Evolutionary conservation across 2,329 filamentous ascomycete genomes (phyloP).

Genomic region (Sclerotinia sclerotiorum): DNA sequence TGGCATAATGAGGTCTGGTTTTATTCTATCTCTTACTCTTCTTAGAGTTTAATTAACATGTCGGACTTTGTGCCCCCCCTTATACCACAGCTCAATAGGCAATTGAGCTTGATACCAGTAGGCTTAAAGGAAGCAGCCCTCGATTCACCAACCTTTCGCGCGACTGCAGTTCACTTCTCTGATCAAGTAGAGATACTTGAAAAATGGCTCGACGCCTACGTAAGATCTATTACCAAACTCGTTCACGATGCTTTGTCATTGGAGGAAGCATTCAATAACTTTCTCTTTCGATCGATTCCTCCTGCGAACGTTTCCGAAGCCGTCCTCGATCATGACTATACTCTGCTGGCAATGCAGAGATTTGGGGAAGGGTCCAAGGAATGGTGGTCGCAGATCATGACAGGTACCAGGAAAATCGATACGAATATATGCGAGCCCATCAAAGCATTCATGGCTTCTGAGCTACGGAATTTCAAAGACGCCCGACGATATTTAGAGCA

Average conservation of each 20-base stretch:
- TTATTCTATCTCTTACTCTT: slow-evolving; percentile 14
- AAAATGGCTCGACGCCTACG: slow-evolving; percentile 80
- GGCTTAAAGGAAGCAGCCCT: slow-evolving; percentile 91
- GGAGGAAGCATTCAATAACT: slow-evolving; percentile 75
- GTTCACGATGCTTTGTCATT: slow-evolving; percentile 67
- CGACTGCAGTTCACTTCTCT: slow-evolving; percentile 78
- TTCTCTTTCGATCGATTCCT: slow-evolving; percentile 74
- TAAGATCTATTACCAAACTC: slow-evolving; percentile 61
- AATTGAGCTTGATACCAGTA: slow-evolving; percentile 58
- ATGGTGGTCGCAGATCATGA: slow-evolving; percentile 78
- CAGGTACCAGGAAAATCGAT: slow-evolving; percentile 76
- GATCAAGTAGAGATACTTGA: slow-evolving; percentile 92
- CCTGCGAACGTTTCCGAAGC: slow-evolving; percentile 74
- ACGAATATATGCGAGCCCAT: slow-evolving; percentile 77
- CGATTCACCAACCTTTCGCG: slow-evolving; percentile 94
- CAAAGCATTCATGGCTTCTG: slow-evolving; percentile 71
- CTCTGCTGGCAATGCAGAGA: slow-evolving; percentile 78
- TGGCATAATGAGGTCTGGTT: slow-evolving; percentile 19
- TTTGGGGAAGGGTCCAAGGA: slow-evolving; percentile 84
- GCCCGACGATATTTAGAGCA: slow-evolving; percentile 72
- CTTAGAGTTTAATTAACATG: slow-evolving; percentile 29
- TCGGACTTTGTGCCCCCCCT: slow-evolving; percentile 28
- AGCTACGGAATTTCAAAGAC: slow-evolving; percentile 85
- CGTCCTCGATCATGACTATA: slow-evolving; percentile 93
- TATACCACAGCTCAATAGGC: slow-evolving; percentile 31